Conservation (phyloP, 1,284 basidiomycete genomes). For the Marasmius fiardii region DNA sequence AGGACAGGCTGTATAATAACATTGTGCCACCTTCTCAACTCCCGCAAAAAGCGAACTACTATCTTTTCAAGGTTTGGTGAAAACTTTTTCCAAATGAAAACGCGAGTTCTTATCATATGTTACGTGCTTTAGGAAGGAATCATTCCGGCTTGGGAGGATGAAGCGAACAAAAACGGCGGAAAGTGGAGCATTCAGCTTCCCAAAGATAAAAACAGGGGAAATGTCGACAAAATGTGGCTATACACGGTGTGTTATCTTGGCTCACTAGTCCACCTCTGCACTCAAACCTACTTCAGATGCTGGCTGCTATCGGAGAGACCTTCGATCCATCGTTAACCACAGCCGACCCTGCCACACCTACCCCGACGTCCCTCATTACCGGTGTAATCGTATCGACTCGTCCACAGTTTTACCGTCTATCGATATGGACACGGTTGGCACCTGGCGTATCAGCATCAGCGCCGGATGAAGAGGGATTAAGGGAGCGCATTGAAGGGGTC, state of each 20-base stretch:
- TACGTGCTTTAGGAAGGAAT: conserved; percentile 71
- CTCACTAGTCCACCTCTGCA: background rate
- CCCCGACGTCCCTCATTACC: conserved; percentile 76
- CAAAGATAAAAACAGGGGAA: conserved; percentile 83
- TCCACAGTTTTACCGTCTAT: conserved; percentile 93
- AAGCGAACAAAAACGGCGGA: conserved; percentile 93
- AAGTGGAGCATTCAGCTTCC: conserved; percentile 99
- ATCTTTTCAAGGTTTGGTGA: conserved; percentile 89
- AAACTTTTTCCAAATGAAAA: background rate
- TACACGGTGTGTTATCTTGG: conserved; percentile 70
- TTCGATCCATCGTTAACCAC: conserved; percentile 81
- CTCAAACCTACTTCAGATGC: conserved; percentile 62
- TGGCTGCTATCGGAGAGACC: conserved; percentile 95
- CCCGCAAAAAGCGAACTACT: conserved; percentile 97
- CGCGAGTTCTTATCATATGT: conserved; percentile 6
- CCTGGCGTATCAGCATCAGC: conserved; percentile 38
- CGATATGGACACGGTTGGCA: conserved; percentile 93
- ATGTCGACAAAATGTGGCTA: conserved; percentile 96
- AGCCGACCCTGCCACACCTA: conserved; percentile 42
- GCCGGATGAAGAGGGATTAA: conserved; percentile 52
- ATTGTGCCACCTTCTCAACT: conserved; percentile 95
- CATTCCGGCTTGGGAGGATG: conserved; percentile 96
- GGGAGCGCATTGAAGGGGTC: conserved; percentile 66
- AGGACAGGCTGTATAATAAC: conserved; percentile 87
- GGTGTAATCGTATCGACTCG: conserved; percentile 95